Conservation (phyloP, 257 asterid genomes). For the Rhazya stricta region DNA sequence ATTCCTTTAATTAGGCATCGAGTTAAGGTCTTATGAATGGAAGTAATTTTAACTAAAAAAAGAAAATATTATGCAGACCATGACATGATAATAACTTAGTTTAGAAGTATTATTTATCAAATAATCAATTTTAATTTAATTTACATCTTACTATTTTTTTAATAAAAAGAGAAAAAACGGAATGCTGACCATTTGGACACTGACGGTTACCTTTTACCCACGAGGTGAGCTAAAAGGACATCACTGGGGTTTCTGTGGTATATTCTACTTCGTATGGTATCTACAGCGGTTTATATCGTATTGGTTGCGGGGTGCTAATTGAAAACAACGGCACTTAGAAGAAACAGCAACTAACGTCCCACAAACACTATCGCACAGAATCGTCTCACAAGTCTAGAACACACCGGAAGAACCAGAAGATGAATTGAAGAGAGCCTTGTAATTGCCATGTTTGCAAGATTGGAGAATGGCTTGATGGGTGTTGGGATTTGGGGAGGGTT, state of each 20-base stretch:
- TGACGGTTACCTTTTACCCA: constrained; percentile 5
- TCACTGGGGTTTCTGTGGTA: constrained; percentile 40
- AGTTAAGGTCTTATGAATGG: too few relatives aligned
- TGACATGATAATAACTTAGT: too few relatives aligned
- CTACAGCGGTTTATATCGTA: constrained; percentile 16
- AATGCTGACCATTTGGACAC: background rate
- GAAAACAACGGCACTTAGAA: background rate
- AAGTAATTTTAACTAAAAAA: too few relatives aligned
- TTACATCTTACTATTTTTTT: too few relatives aligned
- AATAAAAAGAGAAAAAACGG: too few relatives aligned
- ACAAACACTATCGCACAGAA: constrained; percentile 16
- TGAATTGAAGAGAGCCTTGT: constrained; percentile 10
- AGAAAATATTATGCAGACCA: too few relatives aligned
- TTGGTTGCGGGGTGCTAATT: constrained; percentile 5
- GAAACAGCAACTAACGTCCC: constrained; percentile 15
- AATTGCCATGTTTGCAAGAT: constrained; percentile 47
- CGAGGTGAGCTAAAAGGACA: background rate
- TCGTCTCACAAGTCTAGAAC: constrained; percentile 16
- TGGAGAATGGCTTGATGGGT: constrained; percentile 54
- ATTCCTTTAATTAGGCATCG: too few relatives aligned
- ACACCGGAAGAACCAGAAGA: constrained; percentile 5
- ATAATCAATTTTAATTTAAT: too few relatives aligned
- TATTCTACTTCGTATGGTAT: constrained; percentile 39
- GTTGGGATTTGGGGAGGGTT: constrained; percentile 79
- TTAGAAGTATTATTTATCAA: too few relatives aligned